Base-by-base conservation (phyloP, 2,329 filamentous ascomycete genomes). In the Thielaviopsis punctulata region DNA sequence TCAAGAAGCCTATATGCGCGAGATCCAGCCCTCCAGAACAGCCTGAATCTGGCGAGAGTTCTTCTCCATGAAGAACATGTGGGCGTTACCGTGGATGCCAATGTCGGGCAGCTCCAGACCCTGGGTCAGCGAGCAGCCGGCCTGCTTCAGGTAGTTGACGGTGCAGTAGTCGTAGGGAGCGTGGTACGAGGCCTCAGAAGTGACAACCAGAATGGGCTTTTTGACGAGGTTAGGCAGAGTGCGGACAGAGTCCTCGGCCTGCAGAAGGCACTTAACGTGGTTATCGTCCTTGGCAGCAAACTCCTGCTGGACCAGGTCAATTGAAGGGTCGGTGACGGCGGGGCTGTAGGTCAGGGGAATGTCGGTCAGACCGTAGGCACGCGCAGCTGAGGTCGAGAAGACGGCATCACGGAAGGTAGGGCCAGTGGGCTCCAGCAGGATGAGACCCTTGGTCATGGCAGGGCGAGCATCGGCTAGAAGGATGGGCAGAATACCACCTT, bases 271-370 rank as follows among this genome's bases (percentile, higher is more conserved):
- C 24, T 60, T 57, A 9, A 58, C 57, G 23, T 59, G 51, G 19
- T 59, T 55, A 3, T 58, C 50, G 6, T 54, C 57, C 15, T 53
- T 57, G 19, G 61, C 56, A 45, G 60, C 43, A 51, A 63, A 49
- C 21, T 58, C 27, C 56, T 64, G 49, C 53, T 62, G 63, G 25
- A 61, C 55, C 41, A 72, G 58, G 5, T 70, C 66, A 8, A 47
- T 48, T 2, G 57, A 49, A 1, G 66, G 62, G 54, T 71, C 60
- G 0, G 55, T 56, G 9, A 73, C 65, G 0, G 66, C 59, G 10
- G 73, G 73, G 1, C 61, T 61, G 57, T 73, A 77, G 0, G 65
- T 68, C 15, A 78, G 54, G 0, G 71, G 68, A n/a, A 71, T 66
- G 45, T 72, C 66, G 5, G 72, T 68, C 5, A 77, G 56, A 1